Base-by-base conservation (phyloP, 1,139 yeast genomes). In the Pichia norvegensis region DNA sequence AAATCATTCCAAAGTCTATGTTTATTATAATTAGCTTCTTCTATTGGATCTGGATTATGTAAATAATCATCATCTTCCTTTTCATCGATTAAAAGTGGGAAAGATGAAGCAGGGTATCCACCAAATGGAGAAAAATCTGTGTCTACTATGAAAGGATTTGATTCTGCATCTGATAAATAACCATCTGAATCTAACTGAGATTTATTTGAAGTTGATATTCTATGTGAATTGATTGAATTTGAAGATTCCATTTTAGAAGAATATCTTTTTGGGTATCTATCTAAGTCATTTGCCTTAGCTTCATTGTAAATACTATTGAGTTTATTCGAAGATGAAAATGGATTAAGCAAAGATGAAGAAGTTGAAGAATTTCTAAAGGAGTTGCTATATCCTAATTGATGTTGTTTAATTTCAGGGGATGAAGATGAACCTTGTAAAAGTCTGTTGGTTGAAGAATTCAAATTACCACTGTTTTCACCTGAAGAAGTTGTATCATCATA, bases 1-100 rank as follows among this genome's bases (percentile, higher is more conserved):
- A 81, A 64, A 60, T 81, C 88, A 52, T 75, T 62, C 52, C 69
- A 56, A 55, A 81, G 75, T 53, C 86, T 65, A 58, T 79, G 73
- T 51, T 76, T 79, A 54, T 85, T 94, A 56, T 81, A 77, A 51
- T 79, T 74, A 19, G 94, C 95, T 63, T 88, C 97, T 41, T 76
- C 80, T 36, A 87, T 82, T 10, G 95, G 95, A 62, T 88, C 95
- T 1, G 96, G 97, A 63, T 88, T 88, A 65, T 88, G 97, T 52
- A 88, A 63, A 59, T 85, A 87, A 62, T 88, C 97, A 66, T 88
- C 97, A 3, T 86, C 83, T 65, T 88, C 97, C 64, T 85, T 85
- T 58, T 88, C 97, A 49, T 87, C 95, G 52, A 88, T 78, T 55
- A 78, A 81, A 46, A 88, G 68, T 0, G 96, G 96, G 67, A 88